These are phyloP conservation scores for Keithomyces neogunnii DNA, from an alignment of 2,329 filamentous ascomycete genomes.

Conservation along the genomic window DNA sequence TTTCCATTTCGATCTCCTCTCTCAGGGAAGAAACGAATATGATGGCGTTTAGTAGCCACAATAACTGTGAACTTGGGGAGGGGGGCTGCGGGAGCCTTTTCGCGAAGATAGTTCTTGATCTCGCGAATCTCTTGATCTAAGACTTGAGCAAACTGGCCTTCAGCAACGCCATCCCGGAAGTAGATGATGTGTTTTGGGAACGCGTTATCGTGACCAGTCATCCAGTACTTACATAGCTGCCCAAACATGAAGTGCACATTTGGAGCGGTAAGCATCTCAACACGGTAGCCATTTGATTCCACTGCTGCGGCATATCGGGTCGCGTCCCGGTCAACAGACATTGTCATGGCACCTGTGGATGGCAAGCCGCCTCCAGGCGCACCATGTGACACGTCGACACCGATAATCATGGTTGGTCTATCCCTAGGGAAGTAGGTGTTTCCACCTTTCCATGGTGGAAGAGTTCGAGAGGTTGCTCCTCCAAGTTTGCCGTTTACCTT, in stretches of 20 bases:
- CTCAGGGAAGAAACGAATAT: constrained; percentile 83
- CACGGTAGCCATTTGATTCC: constrained; percentile 74
- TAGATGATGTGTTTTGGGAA: constrained; percentile 73
- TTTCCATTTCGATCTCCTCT: constrained; percentile 68
- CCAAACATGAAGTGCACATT: constrained; percentile 62
- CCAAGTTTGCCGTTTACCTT: constrained; percentile 96
- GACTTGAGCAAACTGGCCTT: constrained; percentile 76
- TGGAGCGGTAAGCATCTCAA: constrained; percentile 64
- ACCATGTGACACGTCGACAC: constrained; percentile 83
- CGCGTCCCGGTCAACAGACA: constrained; percentile 64
- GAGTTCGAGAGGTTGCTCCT: constrained; percentile 56
- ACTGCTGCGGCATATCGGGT: constrained; percentile 72
- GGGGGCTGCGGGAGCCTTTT: constrained; percentile 25
- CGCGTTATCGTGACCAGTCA: constrained; percentile 33
- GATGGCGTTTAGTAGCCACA: constrained; percentile 87
- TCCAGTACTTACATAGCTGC: constrained; percentile 58
- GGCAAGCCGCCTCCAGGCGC: constrained; percentile 56
- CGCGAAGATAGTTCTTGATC: constrained; percentile 53
- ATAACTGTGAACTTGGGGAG: constrained; percentile 70
- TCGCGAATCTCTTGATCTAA: constrained; percentile 67
- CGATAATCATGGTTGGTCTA: constrained; percentile 71
- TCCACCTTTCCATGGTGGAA: constrained; percentile 23
- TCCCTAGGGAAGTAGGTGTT: constrained; percentile 27
- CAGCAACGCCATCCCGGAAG: constrained; percentile 85
- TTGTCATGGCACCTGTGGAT: constrained; percentile 82